These are phyloP conservation scores for Aotearoamyces nothofagi DNA, from an alignment of 2,329 filamentous ascomycete species.

Conservation along the genomic window DNA sequence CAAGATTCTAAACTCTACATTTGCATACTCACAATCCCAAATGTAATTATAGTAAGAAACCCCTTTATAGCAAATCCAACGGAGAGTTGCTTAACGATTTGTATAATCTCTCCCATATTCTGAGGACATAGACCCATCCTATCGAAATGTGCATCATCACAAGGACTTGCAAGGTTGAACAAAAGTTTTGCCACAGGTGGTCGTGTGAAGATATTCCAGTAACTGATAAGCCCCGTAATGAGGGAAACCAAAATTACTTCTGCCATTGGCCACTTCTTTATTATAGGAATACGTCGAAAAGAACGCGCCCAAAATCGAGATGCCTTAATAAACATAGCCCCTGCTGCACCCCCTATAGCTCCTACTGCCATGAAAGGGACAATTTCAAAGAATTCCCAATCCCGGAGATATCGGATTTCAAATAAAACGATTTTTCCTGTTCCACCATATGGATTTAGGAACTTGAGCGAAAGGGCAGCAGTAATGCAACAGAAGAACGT, in stretches of 20 bases:
- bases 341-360: slow-evolving; percentile 66
- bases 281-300: slow-evolving; percentile 65
- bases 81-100: slow-evolving; percentile 55
- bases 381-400: slow-evolving; percentile 93
- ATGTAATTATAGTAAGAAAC: slow-evolving; percentile 75
- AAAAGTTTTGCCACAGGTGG: slow-evolving; percentile 81
- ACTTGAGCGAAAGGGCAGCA: slow-evolving; percentile 82
- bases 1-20: background rate
- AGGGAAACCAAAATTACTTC: slow-evolving; percentile 83
- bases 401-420: slow-evolving; percentile 74
- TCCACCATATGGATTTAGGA: slow-evolving; percentile 89
- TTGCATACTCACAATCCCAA: slow-evolving; percentile 53
- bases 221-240: slow-evolving; percentile 70
- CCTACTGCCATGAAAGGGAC: slow-evolving; percentile 75
- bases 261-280: slow-evolving; percentile 72
- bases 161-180: slow-evolving; percentile 81
- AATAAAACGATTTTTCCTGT: slow-evolving; percentile 96
- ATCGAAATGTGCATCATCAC: slow-evolving; percentile 50
- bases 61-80: slow-evolving; percentile 82
- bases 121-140: slow-evolving; percentile 65
- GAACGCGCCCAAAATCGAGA: slow-evolving; percentile 78
- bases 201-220: slow-evolving; percentile 87
- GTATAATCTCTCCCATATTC: slow-evolving; percentile 59
- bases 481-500: slow-evolving; percentile 98
- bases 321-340: slow-evolving; percentile 93